Percentiles rank a stretch among this genome's conserved stretches.
These are phyloP conservation scores for Hemileccinum rubropunctum DNA, from an alignment of 768 basidiomycete genomes.

Conservation along the genomic window DNA sequence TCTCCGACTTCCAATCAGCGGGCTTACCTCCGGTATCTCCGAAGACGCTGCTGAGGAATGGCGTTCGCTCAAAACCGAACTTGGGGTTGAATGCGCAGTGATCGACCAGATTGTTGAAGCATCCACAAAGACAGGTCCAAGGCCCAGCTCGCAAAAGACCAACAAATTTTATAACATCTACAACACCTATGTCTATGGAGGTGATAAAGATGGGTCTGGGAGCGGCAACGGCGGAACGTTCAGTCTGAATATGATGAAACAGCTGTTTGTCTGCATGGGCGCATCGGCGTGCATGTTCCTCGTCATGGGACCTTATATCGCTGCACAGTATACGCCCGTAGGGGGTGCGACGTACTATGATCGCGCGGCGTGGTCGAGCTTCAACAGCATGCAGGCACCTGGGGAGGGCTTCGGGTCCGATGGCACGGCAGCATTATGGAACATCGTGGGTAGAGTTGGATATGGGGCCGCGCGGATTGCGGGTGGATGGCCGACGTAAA, in stretches of 20 bases:
- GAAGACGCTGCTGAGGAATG: slow-evolving; percentile 71
- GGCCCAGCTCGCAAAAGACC: slow-evolving; percentile 38
- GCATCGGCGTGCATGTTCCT: slow-evolving; percentile 62
- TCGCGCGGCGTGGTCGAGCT: slow-evolving; percentile 74
- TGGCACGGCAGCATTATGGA: slow-evolving; percentile 63
- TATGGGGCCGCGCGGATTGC: slow-evolving; percentile 75
- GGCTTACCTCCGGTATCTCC: slow-evolving; percentile 53
- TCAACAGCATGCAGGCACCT: slow-evolving; percentile 65
- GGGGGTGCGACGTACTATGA: slow-evolving; percentile 77
- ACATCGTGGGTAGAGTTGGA: slow-evolving; percentile 65
- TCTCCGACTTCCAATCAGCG: slow-evolving; percentile 42
- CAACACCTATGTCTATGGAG: slow-evolving; percentile 63
- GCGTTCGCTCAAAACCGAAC: slow-evolving; percentile 74
- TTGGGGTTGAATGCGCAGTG: slow-evolving; percentile 73
- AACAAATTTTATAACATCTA: slow-evolving; percentile 83
- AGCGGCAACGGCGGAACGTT: slow-evolving; percentile 20
- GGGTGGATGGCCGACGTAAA: slow-evolving; percentile 75
- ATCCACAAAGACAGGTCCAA: slow-evolving; percentile 29
- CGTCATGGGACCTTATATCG: slow-evolving; percentile 55
- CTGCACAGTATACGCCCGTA: slow-evolving; percentile 52
- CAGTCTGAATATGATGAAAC: slow-evolving; percentile 38
- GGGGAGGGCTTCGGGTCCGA: slow-evolving; percentile 71
- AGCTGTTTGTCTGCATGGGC: slow-evolving; percentile 57
- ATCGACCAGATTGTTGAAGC: slow-evolving; percentile 68
- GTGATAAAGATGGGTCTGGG: slow-evolving; percentile 37